Base-by-base conservation (phyloP, 176 grass and related monocot genomes). In the Raddia guianensis region DNA sequence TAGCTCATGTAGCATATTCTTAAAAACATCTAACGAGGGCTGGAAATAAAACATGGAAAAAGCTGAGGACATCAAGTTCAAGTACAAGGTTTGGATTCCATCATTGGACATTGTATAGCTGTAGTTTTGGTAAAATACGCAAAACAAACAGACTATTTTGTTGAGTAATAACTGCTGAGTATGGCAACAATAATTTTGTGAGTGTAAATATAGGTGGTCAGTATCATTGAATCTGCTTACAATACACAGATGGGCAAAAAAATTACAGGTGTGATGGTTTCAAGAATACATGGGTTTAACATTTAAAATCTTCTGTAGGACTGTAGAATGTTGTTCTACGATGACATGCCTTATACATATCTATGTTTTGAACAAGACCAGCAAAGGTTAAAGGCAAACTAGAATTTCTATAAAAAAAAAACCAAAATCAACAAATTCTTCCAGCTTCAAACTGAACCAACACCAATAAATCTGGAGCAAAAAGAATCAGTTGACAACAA, bases 1-100 rank as follows among this genome's bases (percentile, higher is more conserved):
- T 82, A 98, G 51, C 73, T 98, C 90, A 77, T 89, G 90, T 54
- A 98, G 51, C 95, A 98, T 98, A 61, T 91, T 71, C 42, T 94
- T 91, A 73, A 94, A 98, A 77, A 94, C 88, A 3, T 83, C 90
- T 71, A 79, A 86, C 20, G 95, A 98, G 33, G 95, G 95, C 95
- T 98, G 84, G 33, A 89, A 68, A 62, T 5, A 77, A 84, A 21
- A 73, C 18, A 91, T 64, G 69, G 5, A 0, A 2, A 68, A 54
- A 21, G 27, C 33, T 11, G 75, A 87, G 34, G 33, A 44, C 42
- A 75, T 74, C 34, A 68, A 68, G 20, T 20, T 67, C 13, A 68
- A 60, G 20, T 21, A 58, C 14, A 57, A 80, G 52, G 70, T 44
- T 33, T 2, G 73, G 40, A 66, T 82, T 72, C 15, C 47, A 35